phyloP scores from a whole-genome alignment of 2,329 filamentous ascomycete species.

The Torrubiellomyces zombiae region DNA sequence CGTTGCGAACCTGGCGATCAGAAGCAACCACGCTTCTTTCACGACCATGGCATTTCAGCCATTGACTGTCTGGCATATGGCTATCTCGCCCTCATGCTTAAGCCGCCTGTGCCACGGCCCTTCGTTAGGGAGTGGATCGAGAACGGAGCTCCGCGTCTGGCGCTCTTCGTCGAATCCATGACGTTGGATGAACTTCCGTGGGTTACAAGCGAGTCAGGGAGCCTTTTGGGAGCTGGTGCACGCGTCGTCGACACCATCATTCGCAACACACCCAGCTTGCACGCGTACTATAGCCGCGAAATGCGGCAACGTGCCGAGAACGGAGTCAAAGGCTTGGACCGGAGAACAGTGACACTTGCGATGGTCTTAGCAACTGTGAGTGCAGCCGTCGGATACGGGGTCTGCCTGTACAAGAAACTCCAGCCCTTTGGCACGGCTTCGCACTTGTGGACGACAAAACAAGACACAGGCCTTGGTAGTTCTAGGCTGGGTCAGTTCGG shows the following conservation, averaged over 20 bases:
- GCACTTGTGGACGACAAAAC: conserved; percentile 24
- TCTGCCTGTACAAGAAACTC: conserved; percentile 22
- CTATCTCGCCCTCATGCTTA: conserved; percentile 59
- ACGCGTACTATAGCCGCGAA: conserved; percentile 18
- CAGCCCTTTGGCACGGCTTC: conserved; percentile 27
- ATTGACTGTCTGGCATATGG: conserved; percentile 69
- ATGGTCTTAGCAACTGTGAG: conserved; percentile 19
- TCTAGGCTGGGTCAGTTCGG: conserved; percentile 26
- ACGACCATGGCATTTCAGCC: conserved; percentile 9
- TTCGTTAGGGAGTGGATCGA: conserved; percentile 25
- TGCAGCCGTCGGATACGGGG: conserved; percentile 20
- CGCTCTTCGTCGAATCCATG: conserved; percentile 16
- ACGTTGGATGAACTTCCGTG: conserved; percentile 12
- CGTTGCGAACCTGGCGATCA: conserved; percentile 7
- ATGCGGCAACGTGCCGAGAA: conserved; percentile 19
- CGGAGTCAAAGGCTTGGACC: conserved; percentile 16
- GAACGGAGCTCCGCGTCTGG: conserved; percentile 13
- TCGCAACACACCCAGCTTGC: conserved; percentile 17
- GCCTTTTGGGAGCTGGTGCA: conserved; percentile 9
- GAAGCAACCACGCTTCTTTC: conserved; percentile 15
- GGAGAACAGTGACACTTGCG: conserved; percentile 14
- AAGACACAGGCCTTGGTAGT: no score
- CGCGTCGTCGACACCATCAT: conserved; percentile 19
- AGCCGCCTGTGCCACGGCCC: conserved; percentile 25
- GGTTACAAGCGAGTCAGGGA: conserved; percentile 3